Percentiles rank a stretch among this genome's conserved stretches.
These are phyloP conservation scores for Rosa hybrid DNA, from an alignment of 331 rosid genomes.

Conservation along the genomic window DNA sequence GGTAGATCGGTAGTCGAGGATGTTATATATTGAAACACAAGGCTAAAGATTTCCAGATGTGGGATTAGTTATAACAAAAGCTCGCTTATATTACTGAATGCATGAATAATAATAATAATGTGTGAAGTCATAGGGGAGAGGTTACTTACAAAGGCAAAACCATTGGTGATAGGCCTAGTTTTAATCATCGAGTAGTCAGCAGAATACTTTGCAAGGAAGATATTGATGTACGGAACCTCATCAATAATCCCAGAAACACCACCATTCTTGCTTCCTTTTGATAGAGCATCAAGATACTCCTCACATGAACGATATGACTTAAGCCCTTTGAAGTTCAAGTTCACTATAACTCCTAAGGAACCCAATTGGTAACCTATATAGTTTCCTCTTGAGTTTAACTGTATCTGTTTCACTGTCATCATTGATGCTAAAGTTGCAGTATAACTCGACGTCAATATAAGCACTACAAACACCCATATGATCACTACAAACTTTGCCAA, in stretches of 20 bases:
- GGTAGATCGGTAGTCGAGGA: too few relatives aligned
- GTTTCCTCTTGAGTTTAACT: slow-evolving; percentile 1
- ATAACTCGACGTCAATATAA: slow-evolving; percentile 18
- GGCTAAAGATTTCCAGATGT: too few relatives aligned
- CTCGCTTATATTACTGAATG: too few relatives aligned
- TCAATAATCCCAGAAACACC: slow-evolving; percentile 21
- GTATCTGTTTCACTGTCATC: slow-evolving; percentile 18
- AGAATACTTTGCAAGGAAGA: slow-evolving; percentile 15
- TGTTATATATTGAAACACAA: too few relatives aligned
- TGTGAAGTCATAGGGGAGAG: not conserved
- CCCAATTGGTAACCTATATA: slow-evolving; percentile 16
- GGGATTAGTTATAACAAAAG: too few relatives aligned
- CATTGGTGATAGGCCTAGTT: slow-evolving; percentile 9
- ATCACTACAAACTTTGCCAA: not conserved
- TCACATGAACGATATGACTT: slow-evolving; percentile 1
- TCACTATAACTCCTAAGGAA: not conserved
- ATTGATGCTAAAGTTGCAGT: slow-evolving; percentile 22
- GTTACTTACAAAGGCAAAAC: slow-evolving; percentile 20
- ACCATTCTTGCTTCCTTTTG: slow-evolving; percentile 19
- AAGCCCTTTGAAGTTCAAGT: slow-evolving; percentile 14
- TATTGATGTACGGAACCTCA: slow-evolving; percentile 20
- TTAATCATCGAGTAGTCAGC: slow-evolving; percentile 2
- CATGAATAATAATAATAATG: too few relatives aligned
- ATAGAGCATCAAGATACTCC: slow-evolving; percentile 15
- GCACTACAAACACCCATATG: slow-evolving; percentile 11